A percentile compares a stretch with the other conserved stretches of the same genome.
These are phyloP conservation scores for Anacardium occidentale DNA, from an alignment of 345 rosid genomes.

Conservation along the genomic window DNA sequence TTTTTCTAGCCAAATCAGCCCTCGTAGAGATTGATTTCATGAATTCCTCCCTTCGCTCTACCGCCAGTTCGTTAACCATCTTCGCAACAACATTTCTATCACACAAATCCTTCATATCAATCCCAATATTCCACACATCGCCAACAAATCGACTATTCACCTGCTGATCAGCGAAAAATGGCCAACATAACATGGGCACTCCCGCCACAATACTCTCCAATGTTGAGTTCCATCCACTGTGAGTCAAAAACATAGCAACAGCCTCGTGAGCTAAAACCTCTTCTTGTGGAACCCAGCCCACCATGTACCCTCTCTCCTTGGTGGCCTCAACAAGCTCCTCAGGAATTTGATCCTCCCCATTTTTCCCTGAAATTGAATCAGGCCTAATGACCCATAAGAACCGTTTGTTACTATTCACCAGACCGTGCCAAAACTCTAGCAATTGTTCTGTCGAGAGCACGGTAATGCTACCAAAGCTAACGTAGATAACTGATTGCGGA, in stretches of 20 bases:
- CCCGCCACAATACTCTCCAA: conserved; percentile 42
- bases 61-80: conserved; percentile 49
- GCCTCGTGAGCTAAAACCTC: conserved; percentile 43
- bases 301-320: conserved; percentile 19
- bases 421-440: conserved; percentile 43
- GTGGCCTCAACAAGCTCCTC: conserved; percentile 30
- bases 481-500: conserved; percentile 35
- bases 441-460: conserved; percentile 27
- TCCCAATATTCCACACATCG: conserved; percentile 42
- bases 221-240: conserved; percentile 58
- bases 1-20: conserved; percentile 28
- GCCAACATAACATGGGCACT: conserved; percentile 56
- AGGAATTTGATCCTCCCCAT: neutral
- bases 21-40: conserved; percentile 18
- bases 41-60: conserved; percentile 33
- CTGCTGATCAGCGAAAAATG: conserved; percentile 40
- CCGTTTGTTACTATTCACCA: conserved; percentile 31
- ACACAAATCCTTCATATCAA: conserved; percentile 54
- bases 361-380: conserved; percentile 3
- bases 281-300: conserved; percentile 46
- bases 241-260: conserved; percentile 42
- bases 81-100: conserved; percentile 35
- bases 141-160: conserved; percentile 41
- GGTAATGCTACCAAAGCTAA: conserved; percentile 46
- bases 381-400: conserved; percentile 51